Conservation (phyloP, 495 filamentous ascomycete genomes). For the Hapsidospora chrysogenum region DNA sequence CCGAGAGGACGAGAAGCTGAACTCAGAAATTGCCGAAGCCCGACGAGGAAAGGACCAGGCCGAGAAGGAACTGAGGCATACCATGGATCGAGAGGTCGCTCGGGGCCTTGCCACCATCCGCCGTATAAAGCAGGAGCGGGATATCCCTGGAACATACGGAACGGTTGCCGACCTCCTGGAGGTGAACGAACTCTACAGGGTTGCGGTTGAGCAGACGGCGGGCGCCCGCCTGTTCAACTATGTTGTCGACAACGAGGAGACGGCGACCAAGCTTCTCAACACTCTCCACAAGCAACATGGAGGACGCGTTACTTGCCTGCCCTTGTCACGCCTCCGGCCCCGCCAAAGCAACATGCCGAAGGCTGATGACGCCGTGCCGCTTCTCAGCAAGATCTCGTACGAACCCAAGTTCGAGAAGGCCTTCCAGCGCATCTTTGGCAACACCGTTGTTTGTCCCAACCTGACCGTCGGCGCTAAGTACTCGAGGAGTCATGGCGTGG, state of each 20-base stretch:
- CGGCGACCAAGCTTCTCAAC: conserved; percentile 65
- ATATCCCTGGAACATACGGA: conserved; percentile 79
- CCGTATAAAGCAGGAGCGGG: conserved; percentile 55
- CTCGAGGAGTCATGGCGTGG: conserved; percentile 75
- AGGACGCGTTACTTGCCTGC: conserved; percentile 92
- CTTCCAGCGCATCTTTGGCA: conserved; percentile 87
- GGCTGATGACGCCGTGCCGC: conserved; percentile 69
- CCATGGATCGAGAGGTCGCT: conserved; percentile 79
- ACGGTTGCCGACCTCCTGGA: conserved; percentile 82
- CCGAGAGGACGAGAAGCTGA: conserved; percentile 77
- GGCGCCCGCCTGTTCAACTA: conserved; percentile 92
- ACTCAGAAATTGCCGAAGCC: conserved; percentile 58
- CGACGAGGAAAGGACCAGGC: conserved; percentile 56
- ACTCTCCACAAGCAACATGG: conserved; percentile 60
- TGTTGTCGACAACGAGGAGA: conserved; percentile 84
- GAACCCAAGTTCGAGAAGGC: conserved; percentile 65
- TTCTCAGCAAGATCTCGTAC: conserved; percentile 74
- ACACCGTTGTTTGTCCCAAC: conserved; percentile 85
- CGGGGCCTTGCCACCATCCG: conserved; percentile 71
- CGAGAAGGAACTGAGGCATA: conserved; percentile 58
- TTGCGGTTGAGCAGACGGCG: conserved; percentile 83
- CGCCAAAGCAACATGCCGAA: conserved; percentile 59
- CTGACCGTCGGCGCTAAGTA: conserved; percentile 74
- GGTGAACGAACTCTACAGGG: conserved; percentile 68
- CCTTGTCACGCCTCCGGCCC: conserved; percentile 60